A percentile compares a stretch with the other conserved stretches of the same genome.
phyloP scores from a whole-genome alignment of 768 basidiomycete species.

The Lentinula lateritia region DNA sequence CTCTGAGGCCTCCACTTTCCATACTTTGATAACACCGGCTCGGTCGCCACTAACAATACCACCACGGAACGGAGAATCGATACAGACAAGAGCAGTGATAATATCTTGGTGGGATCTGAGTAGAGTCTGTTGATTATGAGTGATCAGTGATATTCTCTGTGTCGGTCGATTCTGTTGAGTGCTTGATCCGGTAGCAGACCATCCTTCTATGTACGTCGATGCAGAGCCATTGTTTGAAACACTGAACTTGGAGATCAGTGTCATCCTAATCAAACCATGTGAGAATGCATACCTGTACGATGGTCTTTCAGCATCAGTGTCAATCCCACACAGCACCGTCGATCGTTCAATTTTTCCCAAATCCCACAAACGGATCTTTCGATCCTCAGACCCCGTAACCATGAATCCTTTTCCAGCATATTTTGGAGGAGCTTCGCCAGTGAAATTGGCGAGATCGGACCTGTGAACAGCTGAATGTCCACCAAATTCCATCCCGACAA shows the following conservation, averaged over 20 bases:
- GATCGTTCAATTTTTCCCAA: slow-evolving; percentile 68
- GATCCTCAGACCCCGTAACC: slow-evolving; percentile 87
- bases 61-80: slow-evolving; percentile 91
- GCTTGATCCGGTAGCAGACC: slow-evolving; percentile 37
- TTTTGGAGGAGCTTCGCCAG: slow-evolving; percentile 33
- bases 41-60: slow-evolving; percentile 91
- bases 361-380: slow-evolving; percentile 86
- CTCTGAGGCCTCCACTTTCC: slow-evolving; percentile 54
- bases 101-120: slow-evolving; percentile 88
- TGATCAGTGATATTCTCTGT: slow-evolving; percentile 73
- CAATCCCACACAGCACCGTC: slow-evolving; percentile 71
- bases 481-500: slow-evolving; percentile 74
- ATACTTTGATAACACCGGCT: slow-evolving; percentile 86
- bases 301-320: slow-evolving; percentile 70
- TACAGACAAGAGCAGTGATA: slow-evolving; percentile 76
- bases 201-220: slow-evolving; percentile 59
- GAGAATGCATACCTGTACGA: slow-evolving; percentile 57
- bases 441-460: slow-evolving; percentile 42
- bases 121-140: slow-evolving; percentile 78
- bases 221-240: slow-evolving; percentile 37
- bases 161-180: slow-evolving; percentile 62
- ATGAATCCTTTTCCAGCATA: slow-evolving; percentile 60
- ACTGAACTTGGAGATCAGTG: slow-evolving; percentile 15
- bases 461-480: slow-evolving; percentile 53
- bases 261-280: neutral